Base-by-base conservation (phyloP, 2,329 filamentous ascomycete species). In the Aspergillus arachidicola region DNA sequence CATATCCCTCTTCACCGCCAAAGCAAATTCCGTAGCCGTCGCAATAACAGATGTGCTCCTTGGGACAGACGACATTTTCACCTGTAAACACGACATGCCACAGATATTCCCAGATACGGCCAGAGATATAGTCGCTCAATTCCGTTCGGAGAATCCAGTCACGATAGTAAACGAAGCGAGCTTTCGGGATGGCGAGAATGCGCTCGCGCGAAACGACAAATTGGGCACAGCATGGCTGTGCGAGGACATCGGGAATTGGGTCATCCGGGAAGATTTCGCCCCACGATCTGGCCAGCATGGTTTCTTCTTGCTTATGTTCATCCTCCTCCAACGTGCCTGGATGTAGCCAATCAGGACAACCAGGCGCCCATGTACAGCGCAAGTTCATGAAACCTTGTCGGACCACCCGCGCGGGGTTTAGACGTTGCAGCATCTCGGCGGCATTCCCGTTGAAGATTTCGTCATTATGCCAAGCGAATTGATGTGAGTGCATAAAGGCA, bases 11-110 rank as follows among this genome's bases (percentile, higher is more conserved):
- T 36, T 83, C 78, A 4, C 79, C 80, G 12, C 83, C 85, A 66
- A 89, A 89, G 69, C 88, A 90, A 11, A 86, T 75, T 1, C 88
- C 87, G 57, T 84, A 90, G 6, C 85, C 86, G 64, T 89, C 87
- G 71, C 88, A 90, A 64, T 87, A 87, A 75, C 88, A 90, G 0
- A 84, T 74, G 61, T 84, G 80, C 75, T 87, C 84, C 34, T 75
- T 75, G 4, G 81, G 80, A 61, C 83, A 85, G 50, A 79, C 69
- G 30, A 78, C 74, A 16, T 74, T 69, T 50, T 81, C 64, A 1
- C 83, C 84, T 0, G 85, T 85, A 71, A 89, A 89, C 16, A 89
- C 80, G 63, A 83, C 86, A 63, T 88, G 86, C 87, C 87, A 89
- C 1, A 88, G 75, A 70, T 89, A 89, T 72, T 89, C 87, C 79